Base-by-base conservation (phyloP, 164 flowering plant genomes). In the Santalum album region DNA sequence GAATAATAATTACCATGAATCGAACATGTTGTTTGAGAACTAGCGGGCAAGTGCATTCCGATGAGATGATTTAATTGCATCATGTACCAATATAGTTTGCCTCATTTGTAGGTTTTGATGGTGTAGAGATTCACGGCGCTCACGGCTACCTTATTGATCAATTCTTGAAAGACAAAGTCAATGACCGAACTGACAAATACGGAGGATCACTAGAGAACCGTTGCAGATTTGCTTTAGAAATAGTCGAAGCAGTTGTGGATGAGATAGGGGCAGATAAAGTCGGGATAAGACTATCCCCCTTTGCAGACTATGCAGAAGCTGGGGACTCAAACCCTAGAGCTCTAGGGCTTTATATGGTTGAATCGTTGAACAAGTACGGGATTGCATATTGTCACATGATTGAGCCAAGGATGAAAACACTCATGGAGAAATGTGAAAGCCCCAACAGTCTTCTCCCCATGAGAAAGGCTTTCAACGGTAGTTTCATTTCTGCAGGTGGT, bases 101-200 rank as follows among this genome's bases (percentile, higher is more conserved):
- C 16, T 0, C 23, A 20, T 10, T 46, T 44, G 11, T 48, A 69
- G 76, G 76, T 12, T 72, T 72, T 25, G 70, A 73, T 61, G 77
- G 74, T 49, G 69, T 74, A 34, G 72, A 74, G 63, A 63, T 74
- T 65, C 78, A 67, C 21, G 74, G 74, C 1, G 72, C 74, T 10
- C 58, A 67, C 20, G 78, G 78, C 12, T 70, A 61, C 62, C 44
- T 73, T 25, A 20, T 73, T 6, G 74, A 70, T 12, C 72, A 73
- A 9, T 70, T 70, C 50, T 17, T 73, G 65, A 73, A 73, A 46
- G 78, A 73, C 34, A 47, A 56, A 49, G 62, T 67, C 9, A 73
- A 73, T 50, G 70, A 73, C 40, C 42, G 78, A 47, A 65, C 69
- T 2, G 75, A 70, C 6, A 34, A 62, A 38, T 73, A 73, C 19